Conservation (phyloP, 495 filamentous ascomycete species). For the Evansstolkia leycettana region DNA sequence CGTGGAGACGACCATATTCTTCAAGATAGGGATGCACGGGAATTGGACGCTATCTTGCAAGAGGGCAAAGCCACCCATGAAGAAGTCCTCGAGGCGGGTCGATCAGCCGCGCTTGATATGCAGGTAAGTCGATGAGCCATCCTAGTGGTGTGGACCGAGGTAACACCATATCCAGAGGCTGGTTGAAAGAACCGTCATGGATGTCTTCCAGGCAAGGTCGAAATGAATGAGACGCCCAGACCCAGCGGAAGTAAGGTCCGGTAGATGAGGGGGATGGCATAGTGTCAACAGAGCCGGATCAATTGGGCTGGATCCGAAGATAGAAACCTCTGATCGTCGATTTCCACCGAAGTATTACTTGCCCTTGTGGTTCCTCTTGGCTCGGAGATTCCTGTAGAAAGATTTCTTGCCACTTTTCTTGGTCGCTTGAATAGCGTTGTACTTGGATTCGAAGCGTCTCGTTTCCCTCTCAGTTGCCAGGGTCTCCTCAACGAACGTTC, state of each 20-base stretch:
- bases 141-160: not conserved
- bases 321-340: too few species aligned
- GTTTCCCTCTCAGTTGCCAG: constrained; percentile 49
- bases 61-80: constrained; percentile 59
- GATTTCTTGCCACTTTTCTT: constrained; percentile 64
- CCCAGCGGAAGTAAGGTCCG: too few species aligned
- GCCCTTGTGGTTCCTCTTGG: constrained; percentile 33
- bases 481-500: constrained; percentile 82
- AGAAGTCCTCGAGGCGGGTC: constrained; percentile 58
- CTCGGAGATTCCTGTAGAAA: constrained; percentile 55
- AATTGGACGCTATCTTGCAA: constrained; percentile 44
- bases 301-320: too few species aligned
- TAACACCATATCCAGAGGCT: constrained; percentile 22
- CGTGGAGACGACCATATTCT: constrained; percentile 44
- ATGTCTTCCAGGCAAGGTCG: constrained; percentile 10
- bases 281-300: too few species aligned
- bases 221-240: not conserved
- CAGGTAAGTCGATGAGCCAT: constrained; percentile 38
- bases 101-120: constrained; percentile 51
- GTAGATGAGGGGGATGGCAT: too few species aligned
- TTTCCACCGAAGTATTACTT: constrained; percentile 7
- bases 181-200: constrained; percentile 23
- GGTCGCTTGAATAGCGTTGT: constrained; percentile 49
- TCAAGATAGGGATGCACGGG: constrained; percentile 25
- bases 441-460: constrained; percentile 57